Evolutionary conservation across 176 grass and related monocot species (phyloP), one percentile per base, ranked within the genome.

Genomic region (Triticum aestivum): DNA sequence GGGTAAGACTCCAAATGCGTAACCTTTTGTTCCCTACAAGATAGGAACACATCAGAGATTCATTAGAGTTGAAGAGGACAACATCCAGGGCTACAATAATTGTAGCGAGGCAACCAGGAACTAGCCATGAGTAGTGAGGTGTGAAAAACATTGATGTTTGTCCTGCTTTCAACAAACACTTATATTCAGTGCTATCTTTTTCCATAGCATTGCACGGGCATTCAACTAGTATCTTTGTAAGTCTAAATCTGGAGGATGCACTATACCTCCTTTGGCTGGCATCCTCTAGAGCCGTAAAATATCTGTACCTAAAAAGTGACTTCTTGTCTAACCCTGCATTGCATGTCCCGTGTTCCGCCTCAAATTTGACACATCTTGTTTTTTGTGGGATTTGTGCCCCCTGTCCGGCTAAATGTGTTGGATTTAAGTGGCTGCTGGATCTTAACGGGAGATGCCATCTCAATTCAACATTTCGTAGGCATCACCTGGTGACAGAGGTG

Each of bases 381-480:
- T 96, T 92, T 82, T 75, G 90, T 61, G 89, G 89, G 85, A 58
- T 96, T 83, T 87, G 75, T 84, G 26, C 92, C 91, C 75, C 91
- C 89, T 58, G 9, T 63, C 24, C 84, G 38, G 35, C 90, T 98
- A 35, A 12, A 69, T 61, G 52, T 91, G 23, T 76, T 98, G 78
- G 92, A 92, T 94, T 86, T 98, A 86, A 89, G 88, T 8, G 90
- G 87, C 72, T 96, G 90, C 49, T 98, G 94, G 94, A 89, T 94
- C 76, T 90, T 94, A 89, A 90, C 84, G 20, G 65, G 79, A 71
- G 85, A 90, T 75, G 85, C 79, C 47, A 47, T 94, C 79, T 79
- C 83, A 35, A 35, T 35, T 41, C 8, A 81, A 70, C 42, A 82
- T 96, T 98, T 81, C 79, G 80, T 88, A 86, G 67, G 81, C 59